These are phyloP conservation scores for Mycogone perniciosa DNA, from an alignment of 2,329 filamentous ascomycete genomes.

Conservation along the genomic window DNA sequence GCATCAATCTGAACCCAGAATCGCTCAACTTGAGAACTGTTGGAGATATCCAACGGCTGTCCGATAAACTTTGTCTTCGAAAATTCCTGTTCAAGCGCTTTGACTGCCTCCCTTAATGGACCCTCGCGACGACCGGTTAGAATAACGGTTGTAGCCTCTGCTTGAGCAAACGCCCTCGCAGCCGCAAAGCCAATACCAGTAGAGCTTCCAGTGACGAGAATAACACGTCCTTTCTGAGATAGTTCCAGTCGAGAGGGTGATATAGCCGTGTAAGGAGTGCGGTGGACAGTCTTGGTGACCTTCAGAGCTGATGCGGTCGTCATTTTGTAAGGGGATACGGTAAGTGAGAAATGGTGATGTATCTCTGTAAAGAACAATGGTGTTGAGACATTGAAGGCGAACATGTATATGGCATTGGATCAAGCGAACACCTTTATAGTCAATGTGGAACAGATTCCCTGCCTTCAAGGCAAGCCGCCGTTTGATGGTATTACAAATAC, in stretches of 20 bases:
- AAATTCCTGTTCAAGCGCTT: not conserved
- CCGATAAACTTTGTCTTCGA: constrained; percentile 6
- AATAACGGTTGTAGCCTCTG: constrained; percentile 30
- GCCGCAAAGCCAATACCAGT: constrained; percentile 59
- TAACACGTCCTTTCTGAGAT: constrained; percentile 37
- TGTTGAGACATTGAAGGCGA: not conserved
- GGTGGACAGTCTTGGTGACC: constrained; percentile 27
- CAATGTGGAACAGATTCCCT: too few relatives aligned
- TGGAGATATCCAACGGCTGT: constrained; percentile 17
- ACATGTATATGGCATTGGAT: not conserved
- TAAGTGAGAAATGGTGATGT: too few relatives aligned
- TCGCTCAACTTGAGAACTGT: constrained; percentile 18
- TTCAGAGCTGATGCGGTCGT: constrained; percentile 7
- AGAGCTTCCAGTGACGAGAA: constrained; percentile 60
- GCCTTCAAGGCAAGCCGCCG: too few relatives aligned
- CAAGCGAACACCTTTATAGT: too few relatives aligned
- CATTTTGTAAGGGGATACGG: not conserved
- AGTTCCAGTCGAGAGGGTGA: constrained; percentile 30
- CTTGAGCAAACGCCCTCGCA: constrained; percentile 46
- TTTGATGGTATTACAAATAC: not conserved
- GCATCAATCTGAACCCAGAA: constrained; percentile 26
- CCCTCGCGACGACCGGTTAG: constrained; percentile 31
- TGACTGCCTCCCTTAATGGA: not conserved
- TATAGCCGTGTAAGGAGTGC: constrained; percentile 30
- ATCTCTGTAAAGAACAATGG: not conserved